Percentiles rank a stretch among this genome's conserved stretches.
These are phyloP conservation scores for Epichloe sibirici DNA, from an alignment of 2,329 filamentous ascomycete species.

Conservation along the genomic window DNA sequence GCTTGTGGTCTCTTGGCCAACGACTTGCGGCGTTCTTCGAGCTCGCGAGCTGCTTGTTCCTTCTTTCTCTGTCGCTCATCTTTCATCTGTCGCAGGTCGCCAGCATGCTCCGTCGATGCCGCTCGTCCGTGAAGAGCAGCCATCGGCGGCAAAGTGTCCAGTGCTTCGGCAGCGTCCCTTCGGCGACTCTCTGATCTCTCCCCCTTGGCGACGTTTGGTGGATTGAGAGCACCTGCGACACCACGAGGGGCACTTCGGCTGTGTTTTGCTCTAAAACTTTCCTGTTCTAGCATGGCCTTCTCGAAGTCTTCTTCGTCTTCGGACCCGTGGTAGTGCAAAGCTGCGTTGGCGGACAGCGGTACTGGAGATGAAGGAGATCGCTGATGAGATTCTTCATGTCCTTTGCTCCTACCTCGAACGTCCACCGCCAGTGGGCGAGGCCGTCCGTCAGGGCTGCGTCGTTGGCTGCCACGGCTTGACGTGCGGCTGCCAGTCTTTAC, in stretches of 20 bases:
- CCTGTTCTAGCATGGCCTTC: slow-evolving; percentile 39
- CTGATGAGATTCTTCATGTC: slow-evolving; percentile 43
- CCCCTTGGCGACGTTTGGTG: slow-evolving; percentile 21
- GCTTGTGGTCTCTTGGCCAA: slow-evolving; percentile 69
- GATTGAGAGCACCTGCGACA: slow-evolving; percentile 12
- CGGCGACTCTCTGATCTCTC: slow-evolving; percentile 29
- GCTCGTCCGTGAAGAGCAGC: slow-evolving; percentile 18
- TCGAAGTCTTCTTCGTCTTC: slow-evolving; percentile 54
- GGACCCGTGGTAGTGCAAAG: slow-evolving; percentile 28
- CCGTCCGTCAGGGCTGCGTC: slow-evolving; percentile 33
- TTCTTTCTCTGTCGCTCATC: slow-evolving; percentile 55
- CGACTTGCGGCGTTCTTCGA: slow-evolving; percentile 79
- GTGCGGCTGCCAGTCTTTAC: slow-evolving; percentile 30
- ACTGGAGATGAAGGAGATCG: slow-evolving; percentile 73
- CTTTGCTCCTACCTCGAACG: slow-evolving; percentile 50
- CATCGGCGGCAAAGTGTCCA: slow-evolving; percentile 20
- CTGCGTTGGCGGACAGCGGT: slow-evolving; percentile 49
- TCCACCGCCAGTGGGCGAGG: slow-evolving; percentile 31
- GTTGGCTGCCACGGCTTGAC: slow-evolving; percentile 36
- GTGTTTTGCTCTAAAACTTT: slow-evolving; percentile 43
- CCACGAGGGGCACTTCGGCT: slow-evolving; percentile 37
- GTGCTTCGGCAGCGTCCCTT: slow-evolving; percentile 19
- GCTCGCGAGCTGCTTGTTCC: slow-evolving; percentile 67
- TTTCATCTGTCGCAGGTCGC: slow-evolving; percentile 43
- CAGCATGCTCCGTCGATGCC: slow-evolving; percentile 34